Percentiles rank a stretch among this genome's conserved stretches.
phyloP scores from a whole-genome alignment of 768 basidiomycete species.

The Gelatoporia subvermispora region DNA sequence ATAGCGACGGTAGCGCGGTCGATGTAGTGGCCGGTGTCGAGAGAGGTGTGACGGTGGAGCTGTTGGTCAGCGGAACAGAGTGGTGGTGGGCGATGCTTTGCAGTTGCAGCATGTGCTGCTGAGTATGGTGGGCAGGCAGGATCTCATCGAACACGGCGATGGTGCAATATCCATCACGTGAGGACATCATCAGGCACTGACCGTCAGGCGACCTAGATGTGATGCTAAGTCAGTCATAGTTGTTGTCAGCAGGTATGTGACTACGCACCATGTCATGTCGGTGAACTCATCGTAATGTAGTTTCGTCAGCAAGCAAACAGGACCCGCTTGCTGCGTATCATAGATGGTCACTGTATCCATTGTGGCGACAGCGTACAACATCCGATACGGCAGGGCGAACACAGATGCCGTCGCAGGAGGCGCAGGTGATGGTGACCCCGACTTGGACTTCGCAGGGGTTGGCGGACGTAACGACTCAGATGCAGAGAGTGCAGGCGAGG shows the following conservation, averaged over 20 bases:
- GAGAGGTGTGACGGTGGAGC: slow-evolving; percentile 18
- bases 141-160: slow-evolving; percentile 94
- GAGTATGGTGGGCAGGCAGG: slow-evolving; percentile 79
- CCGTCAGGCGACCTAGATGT: slow-evolving; percentile 92
- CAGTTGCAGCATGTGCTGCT: slow-evolving; percentile 86
- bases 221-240: not conserved
- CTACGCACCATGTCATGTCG: slow-evolving; percentile 85
- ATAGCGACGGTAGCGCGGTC: slow-evolving; percentile 14
- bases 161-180: slow-evolving; percentile 96
- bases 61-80: slow-evolving; percentile 34
- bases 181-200: slow-evolving; percentile 84
- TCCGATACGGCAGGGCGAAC: slow-evolving; percentile 88
- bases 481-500: slow-evolving; percentile 57
- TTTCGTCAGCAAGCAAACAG: slow-evolving; percentile 87
- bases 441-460: slow-evolving; percentile 58
- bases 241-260: not conserved
- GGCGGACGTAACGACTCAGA: slow-evolving; percentile 42
- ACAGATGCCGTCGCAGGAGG: slow-evolving; percentile 50
- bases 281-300: slow-evolving; percentile 98
- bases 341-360: slow-evolving; percentile 95
- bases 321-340: slow-evolving; percentile 93
- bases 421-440: slow-evolving; percentile 41
- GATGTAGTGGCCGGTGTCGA: slow-evolving; percentile 24
- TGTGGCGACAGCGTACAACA: slow-evolving; percentile 93
- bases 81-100: slow-evolving; percentile 88